Percentiles rank a stretch among this genome's conserved stretches.
phyloP scores from a whole-genome alignment of 441 rosid genomes.

The Rhodomyrtus psidioides region DNA sequence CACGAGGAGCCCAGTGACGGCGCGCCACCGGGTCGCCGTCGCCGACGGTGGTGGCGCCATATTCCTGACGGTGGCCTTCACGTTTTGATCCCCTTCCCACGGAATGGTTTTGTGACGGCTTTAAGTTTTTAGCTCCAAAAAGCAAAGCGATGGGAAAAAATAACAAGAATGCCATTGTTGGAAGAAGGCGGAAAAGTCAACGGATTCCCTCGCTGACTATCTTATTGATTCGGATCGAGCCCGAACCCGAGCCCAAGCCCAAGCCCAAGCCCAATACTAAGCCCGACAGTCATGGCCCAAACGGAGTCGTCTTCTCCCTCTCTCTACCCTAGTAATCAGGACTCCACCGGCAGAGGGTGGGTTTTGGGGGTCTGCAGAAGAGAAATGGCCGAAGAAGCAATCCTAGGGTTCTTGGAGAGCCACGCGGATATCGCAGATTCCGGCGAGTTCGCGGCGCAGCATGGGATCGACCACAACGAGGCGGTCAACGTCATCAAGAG shows the following conservation, averaged over 20 bases:
- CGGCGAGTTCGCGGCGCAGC: constrained; percentile 48
- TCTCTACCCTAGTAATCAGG: no score
- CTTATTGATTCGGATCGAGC: neutral
- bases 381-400: constrained; percentile 67
- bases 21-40: constrained; percentile 35
- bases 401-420: constrained; percentile 42
- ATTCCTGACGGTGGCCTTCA: neutral
- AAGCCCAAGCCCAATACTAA: neutral
- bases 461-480: constrained; percentile 53
- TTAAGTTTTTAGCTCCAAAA: neutral
- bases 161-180: neutral
- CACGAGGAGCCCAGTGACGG: constrained; percentile 15
- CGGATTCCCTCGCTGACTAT: neutral
- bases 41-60: constrained; percentile 52
- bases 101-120: neutral
- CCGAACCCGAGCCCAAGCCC: neutral
- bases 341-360: neutral
- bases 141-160: neutral
- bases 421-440: constrained; percentile 59
- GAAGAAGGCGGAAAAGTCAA: neutral
- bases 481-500: constrained; percentile 75
- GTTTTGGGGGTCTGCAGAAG: neutral
- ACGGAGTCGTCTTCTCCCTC: no score
- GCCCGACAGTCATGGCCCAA: no score
- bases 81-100: neutral